Evolutionary conservation across 805 yeast species (phyloP), one percentile per base, ranked within the genome.

Genomic region (Blastobotrys parvus): DNA sequence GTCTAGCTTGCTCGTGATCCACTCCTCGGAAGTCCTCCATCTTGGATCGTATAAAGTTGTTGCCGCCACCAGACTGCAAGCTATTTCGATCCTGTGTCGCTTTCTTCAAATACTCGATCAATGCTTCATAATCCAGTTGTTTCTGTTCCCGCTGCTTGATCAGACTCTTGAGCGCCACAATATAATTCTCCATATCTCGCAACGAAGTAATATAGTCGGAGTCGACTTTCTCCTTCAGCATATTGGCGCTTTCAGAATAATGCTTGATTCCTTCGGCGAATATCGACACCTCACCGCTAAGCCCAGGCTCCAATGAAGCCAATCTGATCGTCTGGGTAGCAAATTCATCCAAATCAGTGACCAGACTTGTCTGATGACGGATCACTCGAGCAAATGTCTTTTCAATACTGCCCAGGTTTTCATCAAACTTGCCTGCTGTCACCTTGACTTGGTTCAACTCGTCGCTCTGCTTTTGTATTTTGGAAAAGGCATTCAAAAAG

Each of bases 401-500:
- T 58, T 90, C 97, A 47, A 92, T 74, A 55, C 80, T 82, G 25
- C 70, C 63, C 36, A 92, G 69, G 59, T 88, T 89, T 50, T 86
- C 95, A 56, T 87, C 92, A 43, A 90, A 66, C 60, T 86, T 85
- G 53, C 83, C 85, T 17, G 89, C 75, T 50, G 83, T 77, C 53
- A 87, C 95, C 51, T 77, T 78, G 34, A 90, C 87, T 51, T 82
- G 92, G 39, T 80, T 70, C 53, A 90, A 86, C 56, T 86, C 96
- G 36, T 82, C 77, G 20, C 67, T 61, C 54, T 80, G 85, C 40
- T 69, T 64, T 38, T 73, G 68, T 3, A 82, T 80, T 39, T 85
- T 80, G 44, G 90, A 82, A 57, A 90, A 86, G n/a, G 94, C 94
- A 58, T 90, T 90, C 82, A 90, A 83, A 35, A 92, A 78, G 2